phyloP scores from a whole-genome alignment of 345 rosid genomes.

The Moricandia moricandioides region DNA sequence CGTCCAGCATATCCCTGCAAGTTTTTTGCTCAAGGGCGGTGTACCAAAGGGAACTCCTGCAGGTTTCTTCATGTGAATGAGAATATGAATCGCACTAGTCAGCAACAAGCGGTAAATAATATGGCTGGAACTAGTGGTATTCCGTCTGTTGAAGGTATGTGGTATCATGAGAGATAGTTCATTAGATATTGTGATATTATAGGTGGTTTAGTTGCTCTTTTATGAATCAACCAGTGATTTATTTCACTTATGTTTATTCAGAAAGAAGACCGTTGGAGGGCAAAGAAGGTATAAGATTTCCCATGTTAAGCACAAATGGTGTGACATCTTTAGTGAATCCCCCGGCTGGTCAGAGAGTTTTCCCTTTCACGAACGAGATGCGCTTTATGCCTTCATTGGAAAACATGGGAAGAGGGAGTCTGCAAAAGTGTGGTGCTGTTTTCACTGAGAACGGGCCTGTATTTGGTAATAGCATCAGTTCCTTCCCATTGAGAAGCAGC shows the following conservation, averaged over 20 bases:
- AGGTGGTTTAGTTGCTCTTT: neutral
- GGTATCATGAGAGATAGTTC: neutral
- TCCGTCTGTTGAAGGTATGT: slow-evolving; percentile 57
- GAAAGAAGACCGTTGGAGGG: slow-evolving; percentile 16
- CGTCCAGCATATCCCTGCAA: slow-evolving; percentile 56
- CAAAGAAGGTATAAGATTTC: slow-evolving; percentile 12
- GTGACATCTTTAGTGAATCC: slow-evolving; percentile 29
- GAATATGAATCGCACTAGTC: slow-evolving; percentile 21
- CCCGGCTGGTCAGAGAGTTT: slow-evolving; percentile 31
- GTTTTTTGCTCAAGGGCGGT: slow-evolving; percentile 85
- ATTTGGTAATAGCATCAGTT: slow-evolving; percentile 34
- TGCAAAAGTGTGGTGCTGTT: slow-evolving; percentile 37
- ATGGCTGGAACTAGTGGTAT: slow-evolving; percentile 38
- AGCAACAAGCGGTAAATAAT: slow-evolving; percentile 28
- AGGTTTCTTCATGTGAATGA: slow-evolving; percentile 71
- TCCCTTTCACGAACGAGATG: slow-evolving; percentile 37
- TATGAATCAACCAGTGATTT: neutral
- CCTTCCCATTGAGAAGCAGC: slow-evolving; percentile 43
- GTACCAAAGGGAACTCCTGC: slow-evolving; percentile 73
- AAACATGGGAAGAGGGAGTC: slow-evolving; percentile 40
- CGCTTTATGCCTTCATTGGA: slow-evolving; percentile 39
- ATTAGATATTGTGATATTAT: neutral
- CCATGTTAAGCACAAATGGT: slow-evolving; percentile 7
- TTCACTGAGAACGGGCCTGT: slow-evolving; percentile 40
- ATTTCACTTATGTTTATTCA: slow-evolving; percentile 18